Conservation (phyloP, 352 stramenopile genomes). For the Globisporangium nagaii region DNA sequence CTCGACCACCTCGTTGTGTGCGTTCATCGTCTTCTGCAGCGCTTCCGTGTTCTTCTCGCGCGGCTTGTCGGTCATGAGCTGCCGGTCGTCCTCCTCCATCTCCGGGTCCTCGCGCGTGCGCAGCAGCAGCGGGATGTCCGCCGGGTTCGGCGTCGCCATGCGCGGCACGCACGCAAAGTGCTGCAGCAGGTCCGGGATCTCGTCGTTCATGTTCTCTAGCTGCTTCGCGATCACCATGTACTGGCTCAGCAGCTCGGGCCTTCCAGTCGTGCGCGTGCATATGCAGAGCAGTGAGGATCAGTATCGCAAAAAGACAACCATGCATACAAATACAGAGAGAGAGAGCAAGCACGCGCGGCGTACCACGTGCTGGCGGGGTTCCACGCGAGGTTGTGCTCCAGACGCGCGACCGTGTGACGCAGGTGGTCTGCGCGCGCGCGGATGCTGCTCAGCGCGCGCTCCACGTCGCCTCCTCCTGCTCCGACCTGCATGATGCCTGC, state of each 20-base stretch:
- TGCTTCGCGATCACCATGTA: constrained; percentile 87
- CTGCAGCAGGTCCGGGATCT: constrained; percentile 80
- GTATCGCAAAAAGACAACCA: neutral
- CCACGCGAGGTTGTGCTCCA: constrained; percentile 80
- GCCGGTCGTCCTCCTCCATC: constrained; percentile 78
- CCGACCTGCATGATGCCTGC: constrained; percentile 24
- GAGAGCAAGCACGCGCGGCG: neutral
- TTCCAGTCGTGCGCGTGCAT: constrained; percentile 5
- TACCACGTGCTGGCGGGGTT: constrained; percentile 77
- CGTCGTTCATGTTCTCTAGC: constrained; percentile 86
- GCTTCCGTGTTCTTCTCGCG: constrained; percentile 62
- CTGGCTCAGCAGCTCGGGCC: constrained; percentile 77
- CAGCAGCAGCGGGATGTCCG: constrained; percentile 73
- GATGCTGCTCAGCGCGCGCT: constrained; percentile 76
- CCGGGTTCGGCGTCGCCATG: constrained; percentile 75
- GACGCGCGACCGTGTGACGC: constrained; percentile 63
- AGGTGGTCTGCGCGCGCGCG: constrained; percentile 75
- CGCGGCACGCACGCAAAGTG: constrained; percentile 80
- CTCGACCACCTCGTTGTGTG: constrained; percentile 74
- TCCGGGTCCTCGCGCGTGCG: constrained; percentile 79
- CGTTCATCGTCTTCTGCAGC: constrained; percentile 52
- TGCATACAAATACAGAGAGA: neutral
- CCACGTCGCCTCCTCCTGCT: constrained; percentile 51
- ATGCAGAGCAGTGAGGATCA: neutral
- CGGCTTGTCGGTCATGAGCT: constrained; percentile 66